phyloP scores from a whole-genome alignment of 2,329 filamentous ascomycete species.

The Microcyclospora pomicola region DNA sequence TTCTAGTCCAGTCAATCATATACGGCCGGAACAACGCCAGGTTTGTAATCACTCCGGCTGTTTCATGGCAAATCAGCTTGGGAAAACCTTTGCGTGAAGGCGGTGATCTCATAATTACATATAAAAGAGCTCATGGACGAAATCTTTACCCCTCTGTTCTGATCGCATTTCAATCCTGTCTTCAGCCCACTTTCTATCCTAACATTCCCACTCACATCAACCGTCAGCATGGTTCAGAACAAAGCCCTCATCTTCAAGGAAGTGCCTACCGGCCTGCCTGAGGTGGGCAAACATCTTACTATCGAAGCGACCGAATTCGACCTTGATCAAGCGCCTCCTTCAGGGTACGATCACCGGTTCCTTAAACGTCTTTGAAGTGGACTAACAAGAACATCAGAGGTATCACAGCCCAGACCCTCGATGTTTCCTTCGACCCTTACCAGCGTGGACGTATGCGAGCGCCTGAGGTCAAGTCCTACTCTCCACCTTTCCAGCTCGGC shows the following conservation, averaged over 20 bases:
- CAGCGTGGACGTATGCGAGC: constrained; percentile 66
- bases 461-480: constrained; percentile 51
- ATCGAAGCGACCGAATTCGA: constrained; percentile 59
- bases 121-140: too few relatives aligned
- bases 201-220: not conserved
- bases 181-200: not conserved
- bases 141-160: constrained; percentile 2
- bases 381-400: constrained; percentile 25
- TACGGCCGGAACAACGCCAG: too few relatives aligned
- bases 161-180: constrained; percentile 1
- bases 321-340: constrained; percentile 41
- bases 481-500: constrained; percentile 46
- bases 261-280: constrained; percentile 51
- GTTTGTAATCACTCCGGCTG: too few relatives aligned
- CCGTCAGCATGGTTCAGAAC: constrained; percentile 44
- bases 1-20: too few relatives aligned
- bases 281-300: constrained; percentile 54
- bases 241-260: constrained; percentile 63
- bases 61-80: too few relatives aligned
- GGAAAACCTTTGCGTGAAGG: too few relatives aligned
- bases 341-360: constrained; percentile 28
- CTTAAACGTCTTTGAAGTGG: too few relatives aligned
- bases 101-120: too few relatives aligned
- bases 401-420: constrained; percentile 55
- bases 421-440: constrained; percentile 72